Percentiles rank a stretch among this genome's conserved stretches.
Conservation (phyloP, 2,329 filamentous ascomycete species). For the Claviceps sp. region DNA sequence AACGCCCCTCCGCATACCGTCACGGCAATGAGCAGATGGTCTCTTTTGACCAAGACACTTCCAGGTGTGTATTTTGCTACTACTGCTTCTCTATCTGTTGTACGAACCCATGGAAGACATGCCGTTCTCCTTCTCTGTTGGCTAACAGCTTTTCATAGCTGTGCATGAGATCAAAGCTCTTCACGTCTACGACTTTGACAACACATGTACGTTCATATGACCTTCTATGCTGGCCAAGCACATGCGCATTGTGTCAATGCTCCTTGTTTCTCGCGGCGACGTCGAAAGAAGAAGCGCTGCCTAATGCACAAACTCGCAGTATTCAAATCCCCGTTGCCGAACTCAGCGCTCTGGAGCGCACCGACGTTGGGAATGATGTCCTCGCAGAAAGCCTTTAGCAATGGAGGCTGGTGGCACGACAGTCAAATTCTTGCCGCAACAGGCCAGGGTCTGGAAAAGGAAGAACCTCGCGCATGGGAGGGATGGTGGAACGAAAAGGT, state of each 20-base stretch:
- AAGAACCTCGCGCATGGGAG: constrained; percentile 74
- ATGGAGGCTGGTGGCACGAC: constrained; percentile 97
- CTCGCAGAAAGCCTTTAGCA: constrained; percentile 60
- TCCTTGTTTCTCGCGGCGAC: no score
- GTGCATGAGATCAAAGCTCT: constrained; percentile 61
- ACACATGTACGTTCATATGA: constrained; percentile 61
- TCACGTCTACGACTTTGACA: constrained; percentile 97
- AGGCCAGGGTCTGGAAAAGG: constrained; percentile 66
- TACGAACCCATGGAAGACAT: neutral
- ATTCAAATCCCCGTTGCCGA: constrained; percentile 83
- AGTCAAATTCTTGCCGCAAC: constrained; percentile 72
- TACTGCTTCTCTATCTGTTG: no score
- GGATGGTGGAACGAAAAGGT: constrained; percentile 97
- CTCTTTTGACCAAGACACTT: constrained; percentile 57
- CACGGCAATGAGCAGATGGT: constrained; percentile 75
- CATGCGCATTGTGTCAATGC: no score
- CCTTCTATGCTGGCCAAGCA: neutral
- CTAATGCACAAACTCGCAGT: constrained; percentile 34
- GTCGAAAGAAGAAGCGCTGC: neutral
- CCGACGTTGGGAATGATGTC: constrained; percentile 65
- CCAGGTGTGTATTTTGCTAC: constrained; percentile 37
- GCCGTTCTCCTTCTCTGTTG: neutral
- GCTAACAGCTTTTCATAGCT: constrained; percentile 22
- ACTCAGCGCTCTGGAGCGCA: constrained; percentile 73
- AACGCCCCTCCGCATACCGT: constrained; percentile 36